Conservation (phyloP, 345 rosid species). For the Iberis pinnata region DNA sequence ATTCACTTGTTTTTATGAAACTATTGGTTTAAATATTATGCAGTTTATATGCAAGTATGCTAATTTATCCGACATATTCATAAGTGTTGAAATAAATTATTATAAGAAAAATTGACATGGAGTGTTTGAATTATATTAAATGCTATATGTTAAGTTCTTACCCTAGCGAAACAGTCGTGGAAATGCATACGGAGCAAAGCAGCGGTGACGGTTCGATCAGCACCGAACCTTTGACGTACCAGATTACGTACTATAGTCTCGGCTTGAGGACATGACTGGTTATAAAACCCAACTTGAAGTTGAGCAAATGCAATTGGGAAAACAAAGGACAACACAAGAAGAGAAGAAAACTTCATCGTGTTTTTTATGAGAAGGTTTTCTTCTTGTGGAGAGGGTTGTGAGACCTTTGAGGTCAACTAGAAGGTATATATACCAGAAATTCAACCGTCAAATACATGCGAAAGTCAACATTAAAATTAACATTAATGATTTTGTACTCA, state of each 20-base stretch:
- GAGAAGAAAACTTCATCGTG: slow-evolving; percentile 23
- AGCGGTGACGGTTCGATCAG: slow-evolving; percentile 42
- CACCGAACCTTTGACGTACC: slow-evolving; percentile 35
- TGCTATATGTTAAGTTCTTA: slow-evolving; percentile 23
- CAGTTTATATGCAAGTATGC: background rate
- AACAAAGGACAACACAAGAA: slow-evolving; percentile 24
- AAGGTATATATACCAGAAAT: slow-evolving; percentile 21
- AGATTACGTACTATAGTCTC: slow-evolving; percentile 43
- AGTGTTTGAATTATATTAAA: background rate
- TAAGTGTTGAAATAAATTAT: background rate
- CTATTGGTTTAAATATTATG: too few species aligned
- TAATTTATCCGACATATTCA: background rate
- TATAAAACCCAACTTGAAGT: slow-evolving; percentile 51
- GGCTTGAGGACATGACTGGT: slow-evolving; percentile 48
- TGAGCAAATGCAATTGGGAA: slow-evolving; percentile 39
- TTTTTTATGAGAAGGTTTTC: background rate
- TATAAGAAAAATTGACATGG: too few species aligned
- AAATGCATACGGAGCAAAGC: slow-evolving; percentile 88
- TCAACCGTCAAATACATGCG: slow-evolving; percentile 4
- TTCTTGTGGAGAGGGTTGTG: slow-evolving; percentile 11
- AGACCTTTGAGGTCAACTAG: background rate
- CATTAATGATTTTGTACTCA: too few species aligned
- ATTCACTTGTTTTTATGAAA: too few species aligned
- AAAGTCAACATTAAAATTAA: slow-evolving; percentile 15
- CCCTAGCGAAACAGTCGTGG: slow-evolving; percentile 71